Conservation (phyloP, 345 rosid species). For the Raphanus sativus region DNA sequence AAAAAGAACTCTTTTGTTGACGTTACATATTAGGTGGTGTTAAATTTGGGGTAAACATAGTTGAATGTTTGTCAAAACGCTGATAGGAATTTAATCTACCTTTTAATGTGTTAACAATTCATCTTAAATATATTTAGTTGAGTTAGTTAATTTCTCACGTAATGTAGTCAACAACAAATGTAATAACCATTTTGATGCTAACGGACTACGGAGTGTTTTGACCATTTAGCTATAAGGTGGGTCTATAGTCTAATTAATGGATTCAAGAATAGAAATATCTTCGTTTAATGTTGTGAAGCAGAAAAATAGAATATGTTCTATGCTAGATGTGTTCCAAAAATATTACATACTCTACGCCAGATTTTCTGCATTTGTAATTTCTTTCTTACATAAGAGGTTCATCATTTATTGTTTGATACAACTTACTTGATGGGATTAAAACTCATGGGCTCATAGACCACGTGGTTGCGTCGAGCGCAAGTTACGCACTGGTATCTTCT, state of each 20-base stretch:
- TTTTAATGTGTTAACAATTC: slow-evolving; percentile 8
- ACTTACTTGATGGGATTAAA: neutral
- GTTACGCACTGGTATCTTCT: neutral
- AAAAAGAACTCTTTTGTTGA: neutral
- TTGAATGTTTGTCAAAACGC: slow-evolving; percentile 37
- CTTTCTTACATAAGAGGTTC: neutral
- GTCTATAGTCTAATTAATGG: neutral
- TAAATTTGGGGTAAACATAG: slow-evolving; percentile 38
- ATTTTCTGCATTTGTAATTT: neutral
- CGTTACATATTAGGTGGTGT: slow-evolving; percentile 35
- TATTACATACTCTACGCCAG: neutral
- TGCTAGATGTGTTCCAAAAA: neutral
- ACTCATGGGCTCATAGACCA: neutral
- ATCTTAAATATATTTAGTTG: slow-evolving; percentile 1
- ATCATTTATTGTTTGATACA: neutral
- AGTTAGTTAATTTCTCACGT: slow-evolving; percentile 8
- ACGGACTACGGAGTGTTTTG: neutral
- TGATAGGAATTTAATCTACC: slow-evolving; percentile 10
- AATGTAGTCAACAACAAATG: slow-evolving; percentile 28
- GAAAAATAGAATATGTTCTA: neutral
- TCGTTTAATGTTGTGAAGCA: neutral
- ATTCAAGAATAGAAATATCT: neutral
- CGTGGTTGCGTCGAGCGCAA: slow-evolving; percentile 11
- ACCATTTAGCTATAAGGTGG: neutral
- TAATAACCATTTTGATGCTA: slow-evolving; percentile 13